Evolutionary conservation across 129 eudicot genomes (phyloP).

Genomic region (carrot (Daucus carota)): DNA sequence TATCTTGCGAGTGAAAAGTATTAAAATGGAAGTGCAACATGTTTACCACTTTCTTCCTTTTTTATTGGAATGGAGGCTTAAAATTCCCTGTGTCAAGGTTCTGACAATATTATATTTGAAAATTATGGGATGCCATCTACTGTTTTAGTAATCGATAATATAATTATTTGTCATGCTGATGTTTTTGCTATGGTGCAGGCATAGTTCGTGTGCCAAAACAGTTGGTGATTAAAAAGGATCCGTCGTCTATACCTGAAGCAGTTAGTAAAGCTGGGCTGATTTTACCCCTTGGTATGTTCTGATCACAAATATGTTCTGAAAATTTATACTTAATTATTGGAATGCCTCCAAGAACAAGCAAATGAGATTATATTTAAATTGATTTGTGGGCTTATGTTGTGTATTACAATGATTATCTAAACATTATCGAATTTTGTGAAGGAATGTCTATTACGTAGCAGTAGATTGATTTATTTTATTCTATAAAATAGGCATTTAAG

Average conservation of each 20-base stretch:
- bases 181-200: constrained; percentile 41
- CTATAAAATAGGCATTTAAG: not conserved
- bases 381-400: not conserved
- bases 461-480: too few species aligned
- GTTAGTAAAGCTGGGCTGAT: constrained; percentile 66
- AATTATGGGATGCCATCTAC: not conserved
- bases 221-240: constrained; percentile 76
- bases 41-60: not conserved
- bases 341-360: not conserved
- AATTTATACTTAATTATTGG: not conserved
- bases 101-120: not conserved
- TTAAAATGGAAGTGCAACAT: not conserved
- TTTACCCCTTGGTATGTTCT: constrained; percentile 72
- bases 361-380: not conserved
- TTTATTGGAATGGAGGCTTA: not conserved
- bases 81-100: not conserved
- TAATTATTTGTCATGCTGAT: not conserved
- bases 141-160: not conserved
- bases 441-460: not conserved
- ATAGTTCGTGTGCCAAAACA: constrained; percentile 77
- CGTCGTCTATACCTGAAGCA: constrained; percentile 67
- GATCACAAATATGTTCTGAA: not conserved
- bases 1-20: not conserved
- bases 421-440: not conserved
- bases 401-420: not conserved